Base-by-base conservation (phyloP, 306 rosid species). In the Citrullus colocynthis region DNA sequence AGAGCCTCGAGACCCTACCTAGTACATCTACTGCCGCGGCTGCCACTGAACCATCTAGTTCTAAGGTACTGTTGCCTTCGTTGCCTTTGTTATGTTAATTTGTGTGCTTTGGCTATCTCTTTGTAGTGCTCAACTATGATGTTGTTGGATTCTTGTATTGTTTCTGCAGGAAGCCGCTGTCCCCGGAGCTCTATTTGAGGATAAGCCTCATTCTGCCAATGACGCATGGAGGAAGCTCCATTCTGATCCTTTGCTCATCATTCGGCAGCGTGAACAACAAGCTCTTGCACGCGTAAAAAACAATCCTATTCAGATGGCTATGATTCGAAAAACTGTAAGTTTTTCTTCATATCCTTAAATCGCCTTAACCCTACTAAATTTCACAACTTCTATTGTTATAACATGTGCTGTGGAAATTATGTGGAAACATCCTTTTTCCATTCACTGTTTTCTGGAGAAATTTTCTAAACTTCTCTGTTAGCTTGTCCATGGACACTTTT, bases 181-280 rank as follows among this genome's bases (percentile, higher is more conserved):
- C 37, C 99, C 89, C 4, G 97, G 99, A 71, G 97, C 99, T 44
- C 77, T 95, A 62, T 95, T 95, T 54, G 99, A 87, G 75, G 97
- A 95, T 6, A 92, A 92, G 85, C 93, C 97, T 79, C 98, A 92
- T 0, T 95, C 97, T 56, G 93, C 99, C 6, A 95, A 92, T 83
- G 99, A 95, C 82, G 74, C 91, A 45, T 95, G 99, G 99, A 92
- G 99, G 83, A 95, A 92, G 81, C 96, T 95, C 15, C 97, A 95
- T 81, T 87, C 97, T 7, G 98, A 95, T 64, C 98, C 98, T 16
- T 81, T 92, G 89, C 97, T 92, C 64, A 95, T 95, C 90, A 95
- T 92, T 79, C 90, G 97, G 20, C 96, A 92, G 87, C 91, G 97
- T 0, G 98, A 95, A 85, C 98, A 95, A 82, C 92, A 92, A 45